A percentile compares a stretch with the other conserved stretches of the same genome.
These are phyloP conservation scores for Pleurostoma richardsiae DNA, from an alignment of 2,329 filamentous ascomycete genomes.

Conservation along the genomic window DNA sequence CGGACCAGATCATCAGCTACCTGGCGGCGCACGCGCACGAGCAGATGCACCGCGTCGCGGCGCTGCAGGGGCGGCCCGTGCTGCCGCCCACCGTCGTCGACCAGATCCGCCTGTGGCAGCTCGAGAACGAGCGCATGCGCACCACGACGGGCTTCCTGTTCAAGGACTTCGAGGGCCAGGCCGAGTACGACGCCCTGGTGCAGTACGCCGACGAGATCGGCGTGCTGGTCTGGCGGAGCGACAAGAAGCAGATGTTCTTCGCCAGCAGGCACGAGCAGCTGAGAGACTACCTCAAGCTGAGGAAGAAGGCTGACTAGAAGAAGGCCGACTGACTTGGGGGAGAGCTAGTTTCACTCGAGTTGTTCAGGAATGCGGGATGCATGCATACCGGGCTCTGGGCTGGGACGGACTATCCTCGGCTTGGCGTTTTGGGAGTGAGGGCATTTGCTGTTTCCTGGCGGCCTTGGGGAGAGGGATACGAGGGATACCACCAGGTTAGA, in stretches of 20 bases:
- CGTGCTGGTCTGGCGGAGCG: constrained; percentile 82
- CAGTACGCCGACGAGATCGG: constrained; percentile 87
- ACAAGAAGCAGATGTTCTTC: constrained; percentile 80
- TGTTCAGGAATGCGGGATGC: too few relatives aligned
- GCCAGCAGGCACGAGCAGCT: constrained; percentile 89
- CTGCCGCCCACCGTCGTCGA: constrained; percentile 94
- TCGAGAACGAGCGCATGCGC: constrained; percentile 93
- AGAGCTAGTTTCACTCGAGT: too few relatives aligned
- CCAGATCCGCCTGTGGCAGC: constrained; percentile 95
- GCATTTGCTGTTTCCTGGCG: too few relatives aligned
- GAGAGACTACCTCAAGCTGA: constrained; percentile 68
- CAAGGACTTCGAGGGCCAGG: constrained; percentile 72
- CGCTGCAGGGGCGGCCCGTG: constrained; percentile 58
- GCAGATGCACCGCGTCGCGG: constrained; percentile 72
- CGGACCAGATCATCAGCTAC: constrained; percentile 92
- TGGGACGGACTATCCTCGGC: too few relatives aligned
- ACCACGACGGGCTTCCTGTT: constrained; percentile 81
- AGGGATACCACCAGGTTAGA: too few relatives aligned
- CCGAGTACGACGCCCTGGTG: constrained; percentile 66
- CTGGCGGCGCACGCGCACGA: constrained; percentile 90
- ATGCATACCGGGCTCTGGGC: too few relatives aligned
- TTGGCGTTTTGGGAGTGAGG: too few relatives aligned
- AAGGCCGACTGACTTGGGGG: not conserved
- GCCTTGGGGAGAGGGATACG: too few relatives aligned
- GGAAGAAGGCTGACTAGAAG: constrained; percentile 43